Base-by-base conservation (phyloP, 1,284 basidiomycete genomes). In the Bjerkandera adusta region DNA sequence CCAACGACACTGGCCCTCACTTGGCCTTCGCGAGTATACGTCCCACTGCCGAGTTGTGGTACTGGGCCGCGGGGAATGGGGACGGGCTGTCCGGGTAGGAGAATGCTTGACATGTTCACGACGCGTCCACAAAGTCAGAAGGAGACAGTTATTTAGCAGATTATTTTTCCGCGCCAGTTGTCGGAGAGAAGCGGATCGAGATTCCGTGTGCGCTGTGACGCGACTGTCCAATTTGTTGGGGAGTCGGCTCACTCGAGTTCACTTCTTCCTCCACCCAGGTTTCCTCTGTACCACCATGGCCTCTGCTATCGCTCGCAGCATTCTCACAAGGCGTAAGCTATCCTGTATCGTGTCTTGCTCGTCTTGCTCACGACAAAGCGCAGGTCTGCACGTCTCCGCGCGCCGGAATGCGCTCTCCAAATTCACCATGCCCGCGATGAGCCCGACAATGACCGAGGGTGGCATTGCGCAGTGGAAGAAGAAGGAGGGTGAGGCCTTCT, bases 391-490 rank as follows among this genome's bases (percentile, higher is more conserved):
- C 73, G 76, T 80, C 57, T 92, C 94, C 40, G 78, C 85, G 50
- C 79, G 83, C 53, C 73, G 85, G 57, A 73, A 80, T 70, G 94
- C 88, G 38, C 81, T 97, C 55, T 76, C 85, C 57, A 92, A 87
- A 68, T 97, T 99, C 75, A 77, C 86, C 57, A 97, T 99, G 95
- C 96, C 96, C 49, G 96, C 94, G 60, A 99, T 99, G 97, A 97
- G 93, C 57, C 96, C 96, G 41, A 99, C 96, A 53, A 99, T 99
- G 96, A 95, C 93, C 10, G 96, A 98, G 75, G 97, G 97, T 57
- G 97, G 96, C 57, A 97, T 99, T 66, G 90, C 96, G 41, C 76
- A 78, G 36, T 99, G 97, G 97, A 98, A 97, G 79, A 90, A 92
- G 76, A 86, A 90, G 69, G 92, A 97, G 69, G 97, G 97, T 50